These are phyloP conservation scores for Penicillium roqueforti DNA, from an alignment of 495 filamentous ascomycete genomes.

Conservation along the genomic window DNA sequence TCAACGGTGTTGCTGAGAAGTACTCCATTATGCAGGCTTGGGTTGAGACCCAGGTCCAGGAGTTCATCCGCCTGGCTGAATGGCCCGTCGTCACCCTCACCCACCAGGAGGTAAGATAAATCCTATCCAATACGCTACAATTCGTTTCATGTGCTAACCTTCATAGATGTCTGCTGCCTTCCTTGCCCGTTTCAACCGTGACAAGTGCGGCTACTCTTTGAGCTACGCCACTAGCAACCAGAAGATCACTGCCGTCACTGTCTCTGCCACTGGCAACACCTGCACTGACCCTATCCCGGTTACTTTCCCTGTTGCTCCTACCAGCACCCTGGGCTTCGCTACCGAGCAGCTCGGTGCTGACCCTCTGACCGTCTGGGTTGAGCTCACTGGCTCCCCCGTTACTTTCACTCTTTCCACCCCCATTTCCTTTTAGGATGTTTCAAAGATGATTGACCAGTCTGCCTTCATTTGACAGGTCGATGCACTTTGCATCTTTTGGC, in stretches of 20 bases:
- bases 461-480: not conserved
- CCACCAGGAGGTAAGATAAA: conserved; percentile 45
- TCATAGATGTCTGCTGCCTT: conserved; percentile 47
- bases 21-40: conserved; percentile 58
- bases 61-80: conserved; percentile 53
- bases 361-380: conserved; percentile 57
- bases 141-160: not conserved
- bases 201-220: conserved; percentile 50
- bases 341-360: conserved; percentile 56
- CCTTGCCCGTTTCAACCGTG: conserved; percentile 49
- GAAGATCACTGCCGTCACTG: conserved; percentile 48
- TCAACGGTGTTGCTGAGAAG: conserved; percentile 47
- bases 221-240: conserved; percentile 39
- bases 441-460: not conserved
- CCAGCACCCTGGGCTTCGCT: conserved; percentile 39
- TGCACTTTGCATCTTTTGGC: not conserved
- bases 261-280: conserved; percentile 48
- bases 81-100: conserved; percentile 56
- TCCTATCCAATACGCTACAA: not conserved
- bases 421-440: conserved; percentile 33
- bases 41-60: conserved; percentile 55
- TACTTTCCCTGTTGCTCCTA: conserved; percentile 47
- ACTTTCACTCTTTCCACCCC: conserved; percentile 48
- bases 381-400: conserved; percentile 49
- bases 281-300: conserved; percentile 53